phyloP scores from a whole-genome alignment of 2,329 filamentous ascomycete species.

The Mariannaea sp. region DNA sequence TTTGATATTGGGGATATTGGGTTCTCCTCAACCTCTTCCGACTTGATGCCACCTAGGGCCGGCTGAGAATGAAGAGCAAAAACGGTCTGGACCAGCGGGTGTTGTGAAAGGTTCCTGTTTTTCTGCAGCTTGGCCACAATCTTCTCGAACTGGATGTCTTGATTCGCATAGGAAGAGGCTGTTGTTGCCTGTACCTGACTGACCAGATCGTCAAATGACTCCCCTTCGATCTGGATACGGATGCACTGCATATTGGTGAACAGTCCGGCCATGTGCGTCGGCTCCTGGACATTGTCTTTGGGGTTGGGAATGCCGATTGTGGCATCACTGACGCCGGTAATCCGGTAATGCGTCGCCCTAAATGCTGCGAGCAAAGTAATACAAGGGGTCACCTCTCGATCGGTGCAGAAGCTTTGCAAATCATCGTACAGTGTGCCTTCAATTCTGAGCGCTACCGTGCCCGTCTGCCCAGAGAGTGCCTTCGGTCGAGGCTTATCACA shows the following conservation, averaged over 20 bases:
- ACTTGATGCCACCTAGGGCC: constrained; percentile 2
- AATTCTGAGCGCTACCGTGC: constrained; percentile 10
- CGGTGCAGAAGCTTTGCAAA: constrained; percentile 19
- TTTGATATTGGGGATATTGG: constrained; percentile 1
- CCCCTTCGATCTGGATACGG: constrained; percentile 22
- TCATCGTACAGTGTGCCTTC: constrained; percentile 6
- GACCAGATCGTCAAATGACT: constrained; percentile 27
- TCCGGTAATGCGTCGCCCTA: constrained; percentile 31
- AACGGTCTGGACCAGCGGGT: constrained; percentile 25
- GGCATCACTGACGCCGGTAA: constrained; percentile 29
- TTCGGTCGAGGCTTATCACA: constrained; percentile 16
- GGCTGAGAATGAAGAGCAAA: constrained; percentile 28
- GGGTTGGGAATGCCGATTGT: constrained; percentile 29
- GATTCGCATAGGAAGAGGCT: constrained; percentile 24
- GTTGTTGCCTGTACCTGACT: constrained; percentile 21
- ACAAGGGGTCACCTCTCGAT: constrained; percentile 6
- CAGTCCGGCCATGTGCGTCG: constrained; percentile 27
- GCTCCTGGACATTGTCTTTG: constrained; percentile 22
- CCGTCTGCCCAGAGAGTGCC: constrained; percentile 16
- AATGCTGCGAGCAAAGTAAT: constrained; percentile 30
- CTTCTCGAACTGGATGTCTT: constrained; percentile 33
- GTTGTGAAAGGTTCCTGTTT: constrained; percentile 16
- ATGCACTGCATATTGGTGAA: constrained; percentile 34
- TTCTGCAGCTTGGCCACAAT: constrained; percentile 23
- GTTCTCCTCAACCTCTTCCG: constrained; percentile 19